These are phyloP conservation scores for Macrophomina tecta DNA, from an alignment of 2,329 filamentous ascomycete genomes.

Conservation along the genomic window DNA sequence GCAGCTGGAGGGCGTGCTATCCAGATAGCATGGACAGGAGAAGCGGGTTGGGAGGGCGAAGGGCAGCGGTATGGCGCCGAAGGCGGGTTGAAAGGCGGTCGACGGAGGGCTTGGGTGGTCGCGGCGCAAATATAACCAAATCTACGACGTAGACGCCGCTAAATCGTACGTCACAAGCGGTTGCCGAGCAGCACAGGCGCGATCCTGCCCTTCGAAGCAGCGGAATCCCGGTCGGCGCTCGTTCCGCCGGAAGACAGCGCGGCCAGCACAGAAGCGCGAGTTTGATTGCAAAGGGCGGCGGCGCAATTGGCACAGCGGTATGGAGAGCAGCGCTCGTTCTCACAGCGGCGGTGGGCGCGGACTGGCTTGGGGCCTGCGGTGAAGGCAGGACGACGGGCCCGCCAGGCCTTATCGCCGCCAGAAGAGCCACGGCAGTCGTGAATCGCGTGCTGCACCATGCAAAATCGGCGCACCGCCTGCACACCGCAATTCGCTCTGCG, in stretches of 20 bases:
- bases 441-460: conserved; percentile 22
- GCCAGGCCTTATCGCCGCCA: conserved; percentile 13
- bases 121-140: conserved; percentile 17
- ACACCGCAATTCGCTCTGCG: conserved; percentile 16
- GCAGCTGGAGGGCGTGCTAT: conserved; percentile 3
- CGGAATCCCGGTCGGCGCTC: conserved; percentile 11
- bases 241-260: conserved; percentile 5
- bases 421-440: not conserved
- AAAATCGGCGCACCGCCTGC: conserved; percentile 20
- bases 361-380: not conserved
- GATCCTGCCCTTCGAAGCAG: conserved; percentile 14
- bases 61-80: conserved; percentile 7
- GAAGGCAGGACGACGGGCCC: not conserved
- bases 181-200: conserved; percentile 23
- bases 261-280: not conserved
- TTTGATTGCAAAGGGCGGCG: conserved; percentile 5
- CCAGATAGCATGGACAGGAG: conserved; percentile 12
- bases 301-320: not conserved
- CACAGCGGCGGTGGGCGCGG: conserved; percentile 1
- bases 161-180: conserved; percentile 10
- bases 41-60: not conserved
- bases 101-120: conserved; percentile 7
- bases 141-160: conserved; percentile 17
- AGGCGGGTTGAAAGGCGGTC: conserved; percentile 22
- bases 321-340: not conserved